Base-by-base conservation (phyloP, 177 flowering plant genomes). In the Telopea speciosissima region DNA sequence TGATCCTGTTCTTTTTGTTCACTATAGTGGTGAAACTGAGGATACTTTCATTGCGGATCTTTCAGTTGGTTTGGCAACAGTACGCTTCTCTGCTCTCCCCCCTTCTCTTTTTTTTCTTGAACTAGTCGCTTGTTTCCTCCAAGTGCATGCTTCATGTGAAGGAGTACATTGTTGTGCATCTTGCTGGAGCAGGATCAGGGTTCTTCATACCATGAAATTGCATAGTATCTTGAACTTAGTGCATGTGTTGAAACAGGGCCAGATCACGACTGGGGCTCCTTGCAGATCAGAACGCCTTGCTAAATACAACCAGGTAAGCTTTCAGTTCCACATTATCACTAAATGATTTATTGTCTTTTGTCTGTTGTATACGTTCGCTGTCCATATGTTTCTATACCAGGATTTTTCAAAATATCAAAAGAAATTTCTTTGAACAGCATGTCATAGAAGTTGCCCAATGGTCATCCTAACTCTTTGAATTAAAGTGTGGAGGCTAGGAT, bases 11-110 rank as follows among this genome's bases (percentile, higher is more conserved):
- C 24, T 49, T 21, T 74, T 64, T 74, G 31, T 28, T 62, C 59
- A 63, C 19, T 70, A 56, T 79, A 83, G 86, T 76, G 86, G 86
- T 67, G 86, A 83, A 69, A 83, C 86, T 11, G 84, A 83, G 75
- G 83, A 83, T 63, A 81, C 83, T 11, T 83, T 83, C 70, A 83
- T 83, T 75, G 85, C 85, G 1, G 85, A 83, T 54, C 82, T 83
- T 40, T 79, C 85, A 25, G 85, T 83, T 49, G 85, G 85, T 70
- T 81, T 81, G 76, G 76, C 84, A n/a, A 81, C 84, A 68, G 81
- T 81, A 72, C 61, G 74, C 19, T 19, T 49, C 54, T 49, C 54
- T n/a, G n/a, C 49, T 44, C 49, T 44, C 13, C 7, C 14, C 1
- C 54, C 6, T n/a, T n/a, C 40, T 0, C 40, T 8, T 8, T 8